These are phyloP conservation scores for Penicillium sp. DNA, from an alignment of 2,329 filamentous ascomycete species.

Conservation along the genomic window DNA sequence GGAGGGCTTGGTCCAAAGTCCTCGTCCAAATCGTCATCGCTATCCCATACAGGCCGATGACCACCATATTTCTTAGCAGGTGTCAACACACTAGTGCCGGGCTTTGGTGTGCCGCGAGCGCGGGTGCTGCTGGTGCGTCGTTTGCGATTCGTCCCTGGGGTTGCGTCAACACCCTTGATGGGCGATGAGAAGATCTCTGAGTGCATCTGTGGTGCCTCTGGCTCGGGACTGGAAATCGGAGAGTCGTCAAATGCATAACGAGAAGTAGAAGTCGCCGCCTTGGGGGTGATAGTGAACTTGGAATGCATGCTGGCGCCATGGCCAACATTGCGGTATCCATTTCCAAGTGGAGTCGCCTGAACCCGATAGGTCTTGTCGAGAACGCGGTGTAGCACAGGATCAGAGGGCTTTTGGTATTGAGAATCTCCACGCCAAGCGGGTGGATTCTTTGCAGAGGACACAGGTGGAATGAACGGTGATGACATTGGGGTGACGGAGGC, in stretches of 20 bases:
- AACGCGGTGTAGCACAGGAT: slow-evolving; percentile 86
- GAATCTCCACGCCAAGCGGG: slow-evolving; percentile 39
- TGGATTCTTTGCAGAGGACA: slow-evolving; percentile 43
- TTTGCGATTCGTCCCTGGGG: slow-evolving; percentile 45
- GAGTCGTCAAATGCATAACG: slow-evolving; percentile 45
- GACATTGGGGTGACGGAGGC: slow-evolving; percentile 64
- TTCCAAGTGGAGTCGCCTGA: slow-evolving; percentile 82
- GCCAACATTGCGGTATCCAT: slow-evolving; percentile 33
- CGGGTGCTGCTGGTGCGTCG: slow-evolving; percentile 41
- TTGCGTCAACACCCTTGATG: slow-evolving; percentile 44
- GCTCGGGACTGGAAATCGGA: slow-evolving; percentile 73
- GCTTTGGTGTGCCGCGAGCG: slow-evolving; percentile 59
- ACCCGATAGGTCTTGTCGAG: slow-evolving; percentile 94
- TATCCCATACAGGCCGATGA: slow-evolving; percentile 64
- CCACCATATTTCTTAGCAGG: slow-evolving; percentile 53
- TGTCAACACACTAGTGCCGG: slow-evolving; percentile 83
- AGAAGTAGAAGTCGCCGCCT: slow-evolving; percentile 27
- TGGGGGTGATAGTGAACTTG: slow-evolving; percentile 37
- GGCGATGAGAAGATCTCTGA: slow-evolving; percentile 85
- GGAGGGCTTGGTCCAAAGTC: slow-evolving; percentile 77
- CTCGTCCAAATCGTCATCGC: slow-evolving; percentile 66
- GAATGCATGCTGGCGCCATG: slow-evolving; percentile 27
- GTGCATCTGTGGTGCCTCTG: slow-evolving; percentile 77
- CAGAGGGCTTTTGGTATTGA: slow-evolving; percentile 47
- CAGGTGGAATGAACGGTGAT: slow-evolving; percentile 58